Conservation (phyloP, 768 basidiomycete species). For the Russula earlei region DNA sequence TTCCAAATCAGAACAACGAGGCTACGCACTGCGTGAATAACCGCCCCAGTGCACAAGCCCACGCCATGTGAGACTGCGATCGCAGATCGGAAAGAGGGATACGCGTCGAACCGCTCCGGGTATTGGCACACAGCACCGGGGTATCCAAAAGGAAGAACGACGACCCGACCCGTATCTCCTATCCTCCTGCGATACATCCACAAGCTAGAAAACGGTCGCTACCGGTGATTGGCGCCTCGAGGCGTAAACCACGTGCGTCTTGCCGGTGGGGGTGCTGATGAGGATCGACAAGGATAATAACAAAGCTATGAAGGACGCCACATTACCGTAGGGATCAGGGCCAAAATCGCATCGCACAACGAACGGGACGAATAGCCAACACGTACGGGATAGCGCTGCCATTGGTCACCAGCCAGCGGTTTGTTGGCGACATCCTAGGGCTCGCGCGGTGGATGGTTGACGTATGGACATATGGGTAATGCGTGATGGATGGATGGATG, state of each 20-base stretch:
- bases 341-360: too few species aligned
- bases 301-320: neutral
- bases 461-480: neutral
- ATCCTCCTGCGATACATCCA: neutral
- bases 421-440: neutral
- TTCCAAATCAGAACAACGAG: slow-evolving; percentile 8
- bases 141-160: neutral
- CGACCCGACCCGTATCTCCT: neutral
- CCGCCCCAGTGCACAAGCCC: too few species aligned
- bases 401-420: too few species aligned
- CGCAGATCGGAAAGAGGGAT: neutral
- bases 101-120: too few species aligned
- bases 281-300: too few species aligned
- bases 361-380: neutral
- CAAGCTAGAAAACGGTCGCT: neutral
- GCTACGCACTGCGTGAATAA: slow-evolving; percentile 1
- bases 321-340: too few species aligned
- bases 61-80: too few species aligned
- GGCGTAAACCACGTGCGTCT: neutral
- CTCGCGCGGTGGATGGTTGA: neutral
- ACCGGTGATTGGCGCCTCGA: neutral
- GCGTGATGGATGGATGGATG: neutral
- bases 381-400: neutral
- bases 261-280: neutral
- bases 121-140: neutral